These are phyloP conservation scores for Phytophthora rubi DNA, from an alignment of 352 stramenopile species.

Conservation along the genomic window DNA sequence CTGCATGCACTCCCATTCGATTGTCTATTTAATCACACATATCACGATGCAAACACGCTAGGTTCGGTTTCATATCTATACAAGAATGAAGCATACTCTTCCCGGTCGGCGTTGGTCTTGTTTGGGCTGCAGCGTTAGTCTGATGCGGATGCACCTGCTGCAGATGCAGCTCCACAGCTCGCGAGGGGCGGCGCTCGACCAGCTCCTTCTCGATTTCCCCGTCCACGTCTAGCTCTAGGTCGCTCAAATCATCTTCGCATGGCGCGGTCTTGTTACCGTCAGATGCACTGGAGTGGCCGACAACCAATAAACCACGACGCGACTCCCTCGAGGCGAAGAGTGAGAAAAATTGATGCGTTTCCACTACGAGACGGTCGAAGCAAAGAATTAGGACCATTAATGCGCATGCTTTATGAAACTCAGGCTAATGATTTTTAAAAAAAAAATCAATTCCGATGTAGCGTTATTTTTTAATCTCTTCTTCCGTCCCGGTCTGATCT, in stretches of 20 bases:
- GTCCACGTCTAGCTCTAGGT: constrained; percentile 68
- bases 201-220: constrained; percentile 78
- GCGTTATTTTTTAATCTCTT: too few species aligned
- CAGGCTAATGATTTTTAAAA: too few species aligned
- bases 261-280: constrained; percentile 36
- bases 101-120: constrained; percentile 9
- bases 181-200: constrained; percentile 57
- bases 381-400: too few species aligned
- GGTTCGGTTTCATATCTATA: constrained; percentile 14
- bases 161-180: constrained; percentile 37
- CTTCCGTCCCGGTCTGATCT: too few species aligned
- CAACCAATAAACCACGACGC: constrained; percentile 42
- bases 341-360: too few species aligned
- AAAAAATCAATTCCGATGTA: too few species aligned
- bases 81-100: constrained; percentile 21
- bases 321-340: constrained; percentile 28
- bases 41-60: constrained; percentile 25
- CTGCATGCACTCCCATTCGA: background rate
- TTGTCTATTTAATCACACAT: constrained; percentile 46
- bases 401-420: too few species aligned
- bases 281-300: constrained; percentile 29
- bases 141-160: constrained; percentile 17
- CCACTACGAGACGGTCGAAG: too few species aligned
- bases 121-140: constrained; percentile 1
- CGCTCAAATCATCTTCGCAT: constrained; percentile 49